Percentiles rank a stretch among this genome's conserved stretches.
Evolutionary conservation across 2,329 filamentous ascomycete species (phyloP).

Genomic region (Colletotrichum neosansevieriae): DNA sequence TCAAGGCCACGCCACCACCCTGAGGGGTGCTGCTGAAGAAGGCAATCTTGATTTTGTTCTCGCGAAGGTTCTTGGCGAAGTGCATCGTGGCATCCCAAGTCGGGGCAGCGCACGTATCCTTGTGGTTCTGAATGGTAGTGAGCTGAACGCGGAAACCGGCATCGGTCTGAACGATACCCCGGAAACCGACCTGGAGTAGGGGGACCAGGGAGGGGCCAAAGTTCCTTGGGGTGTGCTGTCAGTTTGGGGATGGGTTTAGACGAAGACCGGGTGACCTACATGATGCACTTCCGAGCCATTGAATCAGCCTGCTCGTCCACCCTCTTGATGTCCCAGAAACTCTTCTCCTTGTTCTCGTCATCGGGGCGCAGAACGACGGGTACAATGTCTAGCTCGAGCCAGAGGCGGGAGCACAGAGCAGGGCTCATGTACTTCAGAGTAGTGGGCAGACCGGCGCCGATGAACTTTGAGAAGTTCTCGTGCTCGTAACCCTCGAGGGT

Average conservation of each 20-base stretch:
- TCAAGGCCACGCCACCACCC: slow-evolving; percentile 84
- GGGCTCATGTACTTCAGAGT: slow-evolving; percentile 72
- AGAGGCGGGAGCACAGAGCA: slow-evolving; percentile 75
- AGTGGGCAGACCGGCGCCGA: slow-evolving; percentile 77
- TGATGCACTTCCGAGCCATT: slow-evolving; percentile 82
- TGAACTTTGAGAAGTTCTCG: slow-evolving; percentile 78
- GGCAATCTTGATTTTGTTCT: slow-evolving; percentile 75
- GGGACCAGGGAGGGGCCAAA: slow-evolving; percentile 81
- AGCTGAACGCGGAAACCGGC: slow-evolving; percentile 73
- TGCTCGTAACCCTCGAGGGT: slow-evolving; percentile 71
- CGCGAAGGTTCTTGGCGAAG: slow-evolving; percentile 72
- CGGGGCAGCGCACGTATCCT: slow-evolving; percentile 67
- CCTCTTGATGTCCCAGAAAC: slow-evolving; percentile 66
- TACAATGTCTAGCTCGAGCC: slow-evolving; percentile 82
- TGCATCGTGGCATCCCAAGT: slow-evolving; percentile 77
- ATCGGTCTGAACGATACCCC: slow-evolving; percentile 79
- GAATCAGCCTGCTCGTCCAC: slow-evolving; percentile 86
- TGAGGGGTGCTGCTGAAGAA: slow-evolving; percentile 87
- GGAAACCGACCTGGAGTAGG: slow-evolving; percentile 74
- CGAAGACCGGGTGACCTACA: slow-evolving; percentile 61
- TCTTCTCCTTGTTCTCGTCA: slow-evolving; percentile 55
- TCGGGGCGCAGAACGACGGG: slow-evolving; percentile 72
- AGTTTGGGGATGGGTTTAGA: not conserved
- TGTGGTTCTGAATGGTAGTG: slow-evolving; percentile 67
- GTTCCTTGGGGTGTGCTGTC: slow-evolving; percentile 57